Conservation (phyloP, 140 eudicot genomes). For the Stevia rebaudiana region DNA sequence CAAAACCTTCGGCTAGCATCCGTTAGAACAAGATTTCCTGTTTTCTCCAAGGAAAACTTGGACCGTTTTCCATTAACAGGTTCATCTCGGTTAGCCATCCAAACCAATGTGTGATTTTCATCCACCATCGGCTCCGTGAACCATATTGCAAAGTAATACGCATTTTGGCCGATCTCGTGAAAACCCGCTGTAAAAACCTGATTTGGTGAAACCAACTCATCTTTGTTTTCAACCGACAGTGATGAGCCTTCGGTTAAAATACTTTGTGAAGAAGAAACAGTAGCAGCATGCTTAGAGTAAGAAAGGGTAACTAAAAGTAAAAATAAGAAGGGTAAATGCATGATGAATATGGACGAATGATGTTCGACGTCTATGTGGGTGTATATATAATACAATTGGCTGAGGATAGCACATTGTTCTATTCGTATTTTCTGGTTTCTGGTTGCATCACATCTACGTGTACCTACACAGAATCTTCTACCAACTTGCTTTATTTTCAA, state of each 20-base stretch:
- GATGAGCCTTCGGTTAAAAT: constrained; percentile 28
- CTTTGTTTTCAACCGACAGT: constrained; percentile 22
- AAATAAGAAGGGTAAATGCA: neutral
- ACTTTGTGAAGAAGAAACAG: neutral
- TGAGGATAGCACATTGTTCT: too few species aligned
- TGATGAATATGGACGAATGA: constrained; percentile 12
- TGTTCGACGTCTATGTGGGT: neutral
- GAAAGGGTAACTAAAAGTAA: neutral
- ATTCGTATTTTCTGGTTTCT: too few species aligned
- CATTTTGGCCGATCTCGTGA: constrained; percentile 36
- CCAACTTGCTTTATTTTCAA: too few species aligned
- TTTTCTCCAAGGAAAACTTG: constrained; percentile 17
- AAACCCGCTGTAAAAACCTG: constrained; percentile 38
- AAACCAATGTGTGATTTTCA: constrained; percentile 24
- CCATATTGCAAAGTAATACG: constrained; percentile 44
- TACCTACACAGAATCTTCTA: too few species aligned
- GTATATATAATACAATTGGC: neutral
- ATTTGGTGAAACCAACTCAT: constrained; percentile 31
- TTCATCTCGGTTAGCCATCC: constrained; percentile 50
- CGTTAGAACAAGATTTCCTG: constrained; percentile 40
- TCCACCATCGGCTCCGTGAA: constrained; percentile 14
- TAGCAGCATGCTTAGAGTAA: neutral
- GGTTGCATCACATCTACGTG: too few species aligned
- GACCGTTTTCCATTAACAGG: constrained; percentile 44
- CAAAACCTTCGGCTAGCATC: constrained; percentile 41